Conservation (phyloP, 2,329 filamentous ascomycete species). For the Penicillium sp. region DNA sequence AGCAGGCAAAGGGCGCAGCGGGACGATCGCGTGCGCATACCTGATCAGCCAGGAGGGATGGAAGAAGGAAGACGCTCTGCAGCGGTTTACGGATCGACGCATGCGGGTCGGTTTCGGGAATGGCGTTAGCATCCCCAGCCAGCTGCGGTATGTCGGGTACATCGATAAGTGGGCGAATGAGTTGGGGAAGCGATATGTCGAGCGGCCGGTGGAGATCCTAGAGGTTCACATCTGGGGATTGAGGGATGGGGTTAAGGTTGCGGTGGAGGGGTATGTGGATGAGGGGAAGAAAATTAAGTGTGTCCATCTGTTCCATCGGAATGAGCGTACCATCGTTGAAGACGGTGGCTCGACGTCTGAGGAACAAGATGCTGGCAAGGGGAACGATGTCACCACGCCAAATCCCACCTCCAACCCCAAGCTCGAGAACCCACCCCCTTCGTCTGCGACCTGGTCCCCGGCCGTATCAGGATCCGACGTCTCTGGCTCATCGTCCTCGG, state of each 20-base stretch:
- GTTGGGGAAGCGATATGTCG: constrained; percentile 72
- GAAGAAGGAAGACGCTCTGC: constrained; percentile 62
- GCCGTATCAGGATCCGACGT: constrained; percentile 11
- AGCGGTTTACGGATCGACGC: constrained; percentile 73
- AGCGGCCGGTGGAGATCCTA: constrained; percentile 77
- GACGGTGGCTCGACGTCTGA: constrained; percentile 53
- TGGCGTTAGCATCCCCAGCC: constrained; percentile 90
- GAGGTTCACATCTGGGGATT: constrained; percentile 91
- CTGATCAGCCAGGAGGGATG: constrained; percentile 83
- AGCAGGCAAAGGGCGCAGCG: constrained; percentile 90
- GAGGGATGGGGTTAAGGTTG: constrained; percentile 81
- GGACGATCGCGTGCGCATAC: constrained; percentile 84
- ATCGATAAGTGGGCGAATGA: constrained; percentile 80
- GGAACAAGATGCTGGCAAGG: constrained; percentile 40
- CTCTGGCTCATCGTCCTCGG: constrained; percentile 13
- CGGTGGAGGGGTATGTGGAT: constrained; percentile 81
- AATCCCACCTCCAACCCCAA: neutral
- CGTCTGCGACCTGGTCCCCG: constrained; percentile 17
- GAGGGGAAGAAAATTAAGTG: constrained; percentile 82
- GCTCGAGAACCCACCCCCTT: neutral
- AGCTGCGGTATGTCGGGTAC: constrained; percentile 83
- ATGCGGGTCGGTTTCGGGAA: constrained; percentile 88
- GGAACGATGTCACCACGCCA: neutral
- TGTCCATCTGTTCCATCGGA: constrained; percentile 73
- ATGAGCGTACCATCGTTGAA: constrained; percentile 62